Percentiles rank a stretch among this genome's conserved stretches.
phyloP scores from a whole-genome alignment of 2,329 filamentous ascomycete species.

The Nigrograna mackinnonii region DNA sequence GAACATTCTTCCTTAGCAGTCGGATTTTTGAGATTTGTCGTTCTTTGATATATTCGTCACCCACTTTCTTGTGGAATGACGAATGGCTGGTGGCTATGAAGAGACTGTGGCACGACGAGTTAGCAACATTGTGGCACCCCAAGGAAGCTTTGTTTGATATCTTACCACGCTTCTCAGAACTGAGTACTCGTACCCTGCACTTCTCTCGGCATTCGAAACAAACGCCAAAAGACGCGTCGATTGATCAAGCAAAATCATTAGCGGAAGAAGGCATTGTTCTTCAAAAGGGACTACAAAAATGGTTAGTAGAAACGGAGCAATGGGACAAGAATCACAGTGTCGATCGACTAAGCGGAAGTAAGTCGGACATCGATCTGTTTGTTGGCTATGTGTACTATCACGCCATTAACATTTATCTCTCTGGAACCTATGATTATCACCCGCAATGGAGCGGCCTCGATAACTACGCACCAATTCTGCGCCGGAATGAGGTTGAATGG shows the following conservation, averaged over 20 bases:
- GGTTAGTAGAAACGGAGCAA: conserved; percentile 12
- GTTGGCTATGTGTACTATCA: conserved; percentile 22
- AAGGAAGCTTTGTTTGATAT: conserved; percentile 31
- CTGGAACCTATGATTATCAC: conserved; percentile 30
- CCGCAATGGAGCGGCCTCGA: conserved; percentile 16
- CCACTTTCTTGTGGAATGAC: conserved; percentile 22
- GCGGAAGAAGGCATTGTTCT: conserved; percentile 22
- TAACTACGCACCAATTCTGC: conserved; percentile 16
- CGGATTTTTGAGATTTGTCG: conserved; percentile 31
- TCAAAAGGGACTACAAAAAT: conserved; percentile 16
- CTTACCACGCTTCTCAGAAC: conserved; percentile 20
- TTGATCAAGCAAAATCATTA: conserved; percentile 5
- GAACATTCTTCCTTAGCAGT: conserved; percentile 26
- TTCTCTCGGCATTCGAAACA: conserved; percentile 3
- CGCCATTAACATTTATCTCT: conserved; percentile 30
- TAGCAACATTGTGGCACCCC: conserved; percentile 18
- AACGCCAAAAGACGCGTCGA: not conserved
- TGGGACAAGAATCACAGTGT: conserved; percentile 9
- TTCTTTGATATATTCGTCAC: conserved; percentile 24
- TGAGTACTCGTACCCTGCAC: conserved; percentile 16
- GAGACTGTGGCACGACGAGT: conserved; percentile 17
- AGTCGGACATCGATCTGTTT: conserved; percentile 14
- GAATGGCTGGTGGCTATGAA: conserved; percentile 21
- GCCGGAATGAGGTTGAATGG: conserved; percentile 10
- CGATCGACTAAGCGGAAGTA: too few relatives aligned